Conservation (phyloP, 305 asterid species). For the Solanum aculeatissimum region DNA sequence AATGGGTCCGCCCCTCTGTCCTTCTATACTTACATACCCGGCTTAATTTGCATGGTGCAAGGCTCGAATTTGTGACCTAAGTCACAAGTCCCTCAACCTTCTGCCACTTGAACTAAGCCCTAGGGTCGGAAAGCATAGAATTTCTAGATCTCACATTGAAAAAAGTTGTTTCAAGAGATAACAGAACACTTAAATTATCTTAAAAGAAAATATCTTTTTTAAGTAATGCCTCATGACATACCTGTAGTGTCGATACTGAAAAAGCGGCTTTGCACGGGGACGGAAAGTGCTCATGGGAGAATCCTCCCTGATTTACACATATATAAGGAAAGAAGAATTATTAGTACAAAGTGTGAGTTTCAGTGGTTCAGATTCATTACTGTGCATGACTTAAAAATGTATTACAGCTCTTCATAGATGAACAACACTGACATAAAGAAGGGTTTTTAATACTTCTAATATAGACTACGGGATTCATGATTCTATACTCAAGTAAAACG, state of each 20-base stretch:
- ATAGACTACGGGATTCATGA: not conserved
- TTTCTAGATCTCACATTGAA: not conserved
- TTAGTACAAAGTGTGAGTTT: not conserved
- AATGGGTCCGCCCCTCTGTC: not conserved
- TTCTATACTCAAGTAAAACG: not conserved
- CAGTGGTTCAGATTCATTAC: not conserved
- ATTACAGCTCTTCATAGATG: not conserved
- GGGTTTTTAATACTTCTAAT: not conserved
- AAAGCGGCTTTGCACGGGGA: conserved; percentile 87
- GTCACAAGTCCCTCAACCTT: not conserved
- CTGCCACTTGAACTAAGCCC: not conserved
- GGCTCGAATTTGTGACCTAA: not conserved
- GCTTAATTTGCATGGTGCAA: not conserved
- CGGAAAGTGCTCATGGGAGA: conserved; percentile 76
- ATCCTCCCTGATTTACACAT: conserved; percentile 68
- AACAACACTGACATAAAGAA: not conserved
- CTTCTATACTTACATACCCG: not conserved
- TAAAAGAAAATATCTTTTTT: not conserved
- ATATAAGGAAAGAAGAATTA: conserved; percentile 7
- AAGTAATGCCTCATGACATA: conserved; percentile 15
- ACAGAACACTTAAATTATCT: not conserved
- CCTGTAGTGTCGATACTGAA: conserved; percentile 99
- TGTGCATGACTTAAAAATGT: not conserved
- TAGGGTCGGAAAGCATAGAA: not conserved
- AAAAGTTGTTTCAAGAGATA: not conserved